Percentiles rank a stretch among this genome's conserved stretches.
Conservation (phyloP, 1,284 basidiomycete species). For the Meripilus lineatus region DNA sequence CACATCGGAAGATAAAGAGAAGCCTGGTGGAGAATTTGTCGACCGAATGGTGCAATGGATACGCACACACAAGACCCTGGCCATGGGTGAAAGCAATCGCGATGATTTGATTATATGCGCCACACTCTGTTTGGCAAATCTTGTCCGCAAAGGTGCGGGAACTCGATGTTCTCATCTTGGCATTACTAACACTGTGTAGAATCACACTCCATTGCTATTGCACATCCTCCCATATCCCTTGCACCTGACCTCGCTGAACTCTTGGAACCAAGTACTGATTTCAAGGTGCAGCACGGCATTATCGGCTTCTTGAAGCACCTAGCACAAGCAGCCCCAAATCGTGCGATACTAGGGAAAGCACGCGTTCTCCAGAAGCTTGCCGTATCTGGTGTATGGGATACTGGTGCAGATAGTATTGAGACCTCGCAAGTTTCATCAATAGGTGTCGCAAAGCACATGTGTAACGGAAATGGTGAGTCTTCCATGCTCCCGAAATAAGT, state of each 20-base stretch:
- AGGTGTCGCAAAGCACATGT: constrained; percentile 86
- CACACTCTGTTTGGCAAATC: constrained; percentile 76
- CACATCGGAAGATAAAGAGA: constrained; percentile 36
- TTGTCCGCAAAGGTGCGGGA: constrained; percentile 68
- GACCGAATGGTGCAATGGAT: constrained; percentile 77
- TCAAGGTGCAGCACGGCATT: constrained; percentile 82
- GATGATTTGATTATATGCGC: constrained; percentile 84
- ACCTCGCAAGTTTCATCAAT: constrained; percentile 87
- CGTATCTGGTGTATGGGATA: constrained; percentile 68
- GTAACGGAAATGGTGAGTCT: constrained; percentile 64
- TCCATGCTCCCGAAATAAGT: neutral
- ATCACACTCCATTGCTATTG: constrained; percentile 56
- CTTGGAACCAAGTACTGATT: constrained; percentile 43
- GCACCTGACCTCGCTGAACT: constrained; percentile 35
- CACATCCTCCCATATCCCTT: constrained; percentile 47
- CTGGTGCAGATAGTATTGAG: constrained; percentile 72
- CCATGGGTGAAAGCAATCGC: constrained; percentile 34
- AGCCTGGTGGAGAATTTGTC: constrained; percentile 69
- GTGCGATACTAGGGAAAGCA: constrained; percentile 55
- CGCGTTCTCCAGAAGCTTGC: constrained; percentile 60
- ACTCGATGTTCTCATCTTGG: neutral
- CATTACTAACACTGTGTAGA: constrained; percentile 38
- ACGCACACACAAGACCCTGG: constrained; percentile 38
- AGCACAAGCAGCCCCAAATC: constrained; percentile 67
- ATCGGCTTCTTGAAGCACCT: constrained; percentile 83